Base-by-base conservation (phyloP, 441 rosid genomes). In the Mallotus repandus region DNA sequence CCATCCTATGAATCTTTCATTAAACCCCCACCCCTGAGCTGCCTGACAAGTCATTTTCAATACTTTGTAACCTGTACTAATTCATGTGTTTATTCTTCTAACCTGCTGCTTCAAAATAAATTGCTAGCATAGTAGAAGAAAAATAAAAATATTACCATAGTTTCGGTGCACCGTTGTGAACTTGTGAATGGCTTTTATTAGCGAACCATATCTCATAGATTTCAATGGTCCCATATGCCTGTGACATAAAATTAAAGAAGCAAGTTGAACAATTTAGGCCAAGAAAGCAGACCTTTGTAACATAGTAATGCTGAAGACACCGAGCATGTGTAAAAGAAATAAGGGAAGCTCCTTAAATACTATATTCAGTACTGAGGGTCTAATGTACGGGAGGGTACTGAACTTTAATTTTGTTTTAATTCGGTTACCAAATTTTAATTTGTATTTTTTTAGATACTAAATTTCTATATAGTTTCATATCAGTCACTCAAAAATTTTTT, bases 221-320 rank as follows among this genome's bases (percentile, higher is more conserved):
- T 85, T 84, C 84, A 92, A 76, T n/a, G 96, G 72, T 69, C 99
- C 94, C 96, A 91, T 91, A 68, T 91, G 94, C 66, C 98, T 95
- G 82, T 61, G 69, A 70, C 70, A 79, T 68, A 32, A 68, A 80
- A 74, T 16, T 62, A n/a, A 43, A 43, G 29, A 25, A 25, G 2
- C 29, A 25, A 25, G 29, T 25, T 25, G 29, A 4, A 43, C 54
- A 58, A 46, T 46, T 70, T 19, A 79, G 76, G 32, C 66, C 63
- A 38, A 25, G 29, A 25, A 25, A 1, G 29, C n/a, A n/a, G n/a
- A n/a, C n/a, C n/a, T n/a, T 10, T 11, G 38, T 22, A 38, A 54
- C 7, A 12, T 41, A 6, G 15, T 2, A 5, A 21, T 16, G 35
- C 19, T 48, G 57, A 46, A 56, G 59, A 19, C 14, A 49, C 29